These are phyloP conservation scores for Ambrosiella cleistominuta DNA, from an alignment of 2,329 filamentous ascomycete genomes.

Conservation along the genomic window DNA sequence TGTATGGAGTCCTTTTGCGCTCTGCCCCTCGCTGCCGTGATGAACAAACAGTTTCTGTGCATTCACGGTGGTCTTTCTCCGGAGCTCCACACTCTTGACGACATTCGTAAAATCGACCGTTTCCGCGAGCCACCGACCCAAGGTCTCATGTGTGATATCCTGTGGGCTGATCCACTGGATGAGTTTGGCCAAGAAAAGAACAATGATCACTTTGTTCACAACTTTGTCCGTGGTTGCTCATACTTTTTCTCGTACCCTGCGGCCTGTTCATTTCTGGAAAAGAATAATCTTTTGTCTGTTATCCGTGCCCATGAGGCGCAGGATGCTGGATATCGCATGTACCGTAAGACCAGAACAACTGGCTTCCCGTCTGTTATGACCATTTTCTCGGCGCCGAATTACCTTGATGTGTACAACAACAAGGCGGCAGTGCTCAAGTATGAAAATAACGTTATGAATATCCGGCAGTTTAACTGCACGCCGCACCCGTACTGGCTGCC, in stretches of 20 bases:
- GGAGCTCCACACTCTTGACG: constrained; percentile 87
- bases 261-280: constrained; percentile 92
- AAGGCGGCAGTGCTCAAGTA: constrained; percentile 98
- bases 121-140: constrained; percentile 96
- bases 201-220: constrained; percentile 92
- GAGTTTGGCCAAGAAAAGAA: constrained; percentile 99
- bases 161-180: constrained; percentile 95
- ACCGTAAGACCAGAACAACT: constrained; percentile 92
- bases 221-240: constrained; percentile 93
- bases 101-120: constrained; percentile 75
- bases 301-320: constrained; percentile 97
- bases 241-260: constrained; percentile 99
- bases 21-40: constrained; percentile 81
- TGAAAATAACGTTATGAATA: constrained; percentile 99
- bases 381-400: constrained; percentile 97
- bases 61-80: constrained; percentile 94
- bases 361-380: constrained; percentile 99
- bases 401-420: constrained; percentile 99
- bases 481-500: constrained; percentile 98
- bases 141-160: constrained; percentile 96
- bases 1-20: constrained; percentile 98
- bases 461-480: constrained; percentile 98
- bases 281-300: constrained; percentile 93
- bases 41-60: constrained; percentile 99
- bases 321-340: constrained; percentile 98